Percentiles rank a stretch among this genome's conserved stretches.
phyloP scores from a whole-genome alignment of 2,329 filamentous ascomycete species.

The Verticillium alfalfae region DNA sequence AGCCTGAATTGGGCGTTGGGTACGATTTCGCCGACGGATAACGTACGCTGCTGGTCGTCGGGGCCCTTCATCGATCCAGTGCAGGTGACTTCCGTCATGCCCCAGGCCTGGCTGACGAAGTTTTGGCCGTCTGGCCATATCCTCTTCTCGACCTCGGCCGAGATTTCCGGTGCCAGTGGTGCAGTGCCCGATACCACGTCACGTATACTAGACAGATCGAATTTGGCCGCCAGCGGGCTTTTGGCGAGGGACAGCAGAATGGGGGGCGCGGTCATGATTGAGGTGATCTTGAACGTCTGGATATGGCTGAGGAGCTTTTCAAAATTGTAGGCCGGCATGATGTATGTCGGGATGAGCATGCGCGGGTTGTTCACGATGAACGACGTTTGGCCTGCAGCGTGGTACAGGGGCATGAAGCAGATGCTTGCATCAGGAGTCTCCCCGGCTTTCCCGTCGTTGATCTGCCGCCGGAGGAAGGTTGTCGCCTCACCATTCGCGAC shows the following conservation, averaged over 20 bases:
- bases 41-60: not conserved
- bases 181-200: not conserved
- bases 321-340: not conserved
- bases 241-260: slow-evolving; percentile 1
- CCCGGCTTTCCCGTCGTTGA: too few species aligned
- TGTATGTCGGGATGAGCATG: not conserved
- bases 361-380: not conserved
- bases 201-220: too few species aligned
- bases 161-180: not conserved
- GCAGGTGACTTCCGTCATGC: not conserved
- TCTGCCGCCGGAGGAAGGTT: slow-evolving; percentile 36
- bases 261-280: not conserved
- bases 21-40: not conserved
- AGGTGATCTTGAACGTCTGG: slow-evolving; percentile 1
- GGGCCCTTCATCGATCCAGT: not conserved
- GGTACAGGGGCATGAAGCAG: slow-evolving; percentile 72
- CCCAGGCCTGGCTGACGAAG: not conserved
- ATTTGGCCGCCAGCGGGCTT: not conserved
- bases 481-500: slow-evolving; percentile 16
- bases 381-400: slow-evolving; percentile 42
- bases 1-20: not conserved
- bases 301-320: not conserved
- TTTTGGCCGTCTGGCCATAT: not conserved
- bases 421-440: slow-evolving; percentile 21
- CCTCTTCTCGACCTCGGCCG: not conserved